Percentiles rank a stretch among this genome's conserved stretches.
Evolutionary conservation across 2,329 filamentous ascomycete genomes (phyloP).

Genomic region (Xylaria sp.): DNA sequence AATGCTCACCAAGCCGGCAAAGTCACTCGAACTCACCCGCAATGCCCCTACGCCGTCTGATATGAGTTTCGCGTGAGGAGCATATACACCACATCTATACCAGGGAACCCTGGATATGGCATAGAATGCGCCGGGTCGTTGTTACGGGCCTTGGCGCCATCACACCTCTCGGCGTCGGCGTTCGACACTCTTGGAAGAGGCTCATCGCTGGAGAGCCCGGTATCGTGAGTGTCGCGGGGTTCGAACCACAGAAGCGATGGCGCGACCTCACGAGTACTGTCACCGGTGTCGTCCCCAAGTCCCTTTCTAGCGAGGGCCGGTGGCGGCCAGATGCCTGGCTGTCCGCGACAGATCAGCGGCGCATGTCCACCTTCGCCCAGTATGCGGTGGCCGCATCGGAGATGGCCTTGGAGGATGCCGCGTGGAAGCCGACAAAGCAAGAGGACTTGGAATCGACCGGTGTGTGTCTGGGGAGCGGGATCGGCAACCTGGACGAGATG

Average conservation of each 20-base stretch:
- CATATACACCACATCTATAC: not conserved
- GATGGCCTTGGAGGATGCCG: conserved; percentile 83
- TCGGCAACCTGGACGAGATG: conserved; percentile 90
- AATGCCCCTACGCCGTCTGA: not conserved
- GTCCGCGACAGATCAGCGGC: conserved; percentile 59
- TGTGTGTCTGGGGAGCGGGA: conserved; percentile 91
- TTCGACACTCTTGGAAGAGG: conserved; percentile 76
- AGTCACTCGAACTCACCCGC: not conserved
- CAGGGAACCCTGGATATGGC: conserved; percentile 40
- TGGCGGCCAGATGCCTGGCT: conserved; percentile 62
- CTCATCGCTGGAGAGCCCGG: conserved; percentile 81
- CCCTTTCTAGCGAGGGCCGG: conserved; percentile 42
- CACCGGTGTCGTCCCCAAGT: conserved; percentile 76
- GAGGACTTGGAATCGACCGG: conserved; percentile 77
- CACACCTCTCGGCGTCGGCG: conserved; percentile 80
- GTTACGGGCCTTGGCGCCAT: conserved; percentile 82
- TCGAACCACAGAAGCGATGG: conserved; percentile 62
- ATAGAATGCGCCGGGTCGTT: conserved; percentile 71
- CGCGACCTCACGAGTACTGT: conserved; percentile 78
- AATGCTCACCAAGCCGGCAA: not conserved
- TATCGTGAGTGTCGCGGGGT: conserved; percentile 70
- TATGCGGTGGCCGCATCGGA: conserved; percentile 86
- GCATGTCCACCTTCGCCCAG: conserved; percentile 90
- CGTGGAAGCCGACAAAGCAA: conserved; percentile 66
- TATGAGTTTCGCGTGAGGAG: not conserved